Conservation (phyloP, 78 protist genomes). For the Dictyostelium capitatum region DNA sequence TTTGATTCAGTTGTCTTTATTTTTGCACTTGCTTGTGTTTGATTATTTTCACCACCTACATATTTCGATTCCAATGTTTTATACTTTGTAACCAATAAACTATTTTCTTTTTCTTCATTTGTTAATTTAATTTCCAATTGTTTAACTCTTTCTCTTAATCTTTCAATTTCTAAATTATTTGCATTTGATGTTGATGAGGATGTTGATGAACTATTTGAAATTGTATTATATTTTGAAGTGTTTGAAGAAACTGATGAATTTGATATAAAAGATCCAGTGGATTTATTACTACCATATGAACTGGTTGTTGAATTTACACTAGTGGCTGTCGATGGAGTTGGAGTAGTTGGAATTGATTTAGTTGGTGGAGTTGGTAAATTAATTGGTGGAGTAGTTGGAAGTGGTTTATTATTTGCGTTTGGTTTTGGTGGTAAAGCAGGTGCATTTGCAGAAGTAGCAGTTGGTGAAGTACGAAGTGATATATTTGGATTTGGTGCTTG, state of each 20-base stretch:
- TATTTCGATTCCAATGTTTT: slow-evolving; percentile 21
- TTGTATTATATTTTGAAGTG: not conserved
- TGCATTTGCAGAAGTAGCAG: slow-evolving; percentile 4
- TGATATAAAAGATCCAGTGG: not conserved
- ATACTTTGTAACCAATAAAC: not conserved
- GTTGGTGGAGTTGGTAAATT: not conserved
- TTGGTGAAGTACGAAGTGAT: not conserved
- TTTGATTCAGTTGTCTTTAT: not conserved
- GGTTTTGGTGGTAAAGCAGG: slow-evolving; percentile 35
- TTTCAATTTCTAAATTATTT: slow-evolving; percentile 14
- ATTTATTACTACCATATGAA: not conserved
- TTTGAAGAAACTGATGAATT: slow-evolving; percentile 13
- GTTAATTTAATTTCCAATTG: slow-evolving; percentile 14
- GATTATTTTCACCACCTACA: not conserved
- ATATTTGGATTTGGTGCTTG: not conserved
- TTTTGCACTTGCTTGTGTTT: not conserved
- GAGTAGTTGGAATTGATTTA: not conserved
- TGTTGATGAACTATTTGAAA: not conserved
- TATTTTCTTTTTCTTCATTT: slow-evolving; percentile 20
- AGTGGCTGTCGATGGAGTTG: not conserved
- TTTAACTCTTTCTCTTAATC: slow-evolving; percentile 22
- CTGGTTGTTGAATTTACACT: not conserved
- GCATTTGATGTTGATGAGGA: not conserved
- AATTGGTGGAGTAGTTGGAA: slow-evolving; percentile 25
- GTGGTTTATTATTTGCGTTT: slow-evolving; percentile 2